Percentiles rank a stretch among this genome's conserved stretches.
Evolutionary conservation across 1,139 yeast genomes (phyloP).

Genomic region (Yamadazyma jaroonii): DNA sequence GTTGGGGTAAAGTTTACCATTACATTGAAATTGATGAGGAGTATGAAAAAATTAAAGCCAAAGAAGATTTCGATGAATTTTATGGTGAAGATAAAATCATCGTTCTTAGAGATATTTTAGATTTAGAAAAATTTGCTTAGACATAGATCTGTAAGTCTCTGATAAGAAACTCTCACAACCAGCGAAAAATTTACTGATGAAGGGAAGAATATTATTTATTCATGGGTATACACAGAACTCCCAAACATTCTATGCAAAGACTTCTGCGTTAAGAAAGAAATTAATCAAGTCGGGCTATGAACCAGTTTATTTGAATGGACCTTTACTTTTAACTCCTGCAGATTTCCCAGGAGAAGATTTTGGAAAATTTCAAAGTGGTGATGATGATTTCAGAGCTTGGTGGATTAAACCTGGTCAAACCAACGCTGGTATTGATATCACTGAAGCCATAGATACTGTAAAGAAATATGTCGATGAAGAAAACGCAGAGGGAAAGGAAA

Average conservation of each 20-base stretch:
- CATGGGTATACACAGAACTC: constrained; percentile 48
- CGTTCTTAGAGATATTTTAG: constrained; percentile 32
- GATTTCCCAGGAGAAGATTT: constrained; percentile 60
- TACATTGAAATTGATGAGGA: constrained; percentile 54
- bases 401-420: constrained; percentile 29
- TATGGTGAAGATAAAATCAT: constrained; percentile 37
- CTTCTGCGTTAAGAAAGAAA: constrained; percentile 43
- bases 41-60: constrained; percentile 24
- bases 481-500: constrained; percentile 22
- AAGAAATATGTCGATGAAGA: constrained; percentile 25
- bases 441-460: constrained; percentile 28
- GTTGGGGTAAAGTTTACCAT: constrained; percentile 56
- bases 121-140: constrained; percentile 12
- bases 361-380: constrained; percentile 35
- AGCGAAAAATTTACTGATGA: not conserved
- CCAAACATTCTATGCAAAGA: constrained; percentile 44
- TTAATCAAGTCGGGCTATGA: constrained; percentile 46
- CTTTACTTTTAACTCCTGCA: constrained; percentile 57
- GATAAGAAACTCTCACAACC: too few species aligned
- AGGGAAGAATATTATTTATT: constrained; percentile 35
- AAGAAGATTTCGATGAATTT: constrained; percentile 31
- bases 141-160: not conserved
- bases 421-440: constrained; percentile 24
- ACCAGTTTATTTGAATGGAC: constrained; percentile 77
- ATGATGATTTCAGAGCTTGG: constrained; percentile 35